A percentile compares a stretch with the other conserved stretches of the same genome.
Conservation (phyloP, 352 stramenopile species). For the Phytophthora sp. region DNA sequence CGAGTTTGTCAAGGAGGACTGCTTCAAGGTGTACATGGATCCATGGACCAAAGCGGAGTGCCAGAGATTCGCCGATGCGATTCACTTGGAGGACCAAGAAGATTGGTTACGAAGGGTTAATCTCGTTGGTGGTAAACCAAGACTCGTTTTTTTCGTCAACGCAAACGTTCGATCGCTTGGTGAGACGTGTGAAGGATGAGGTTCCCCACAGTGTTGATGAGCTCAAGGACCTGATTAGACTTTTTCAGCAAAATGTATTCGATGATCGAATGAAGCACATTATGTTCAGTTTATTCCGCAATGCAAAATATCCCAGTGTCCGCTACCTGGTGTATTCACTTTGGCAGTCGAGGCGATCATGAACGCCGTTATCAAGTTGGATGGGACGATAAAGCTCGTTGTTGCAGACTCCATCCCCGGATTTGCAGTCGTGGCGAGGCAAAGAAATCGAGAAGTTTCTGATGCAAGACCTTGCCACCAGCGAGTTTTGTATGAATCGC, state of each 20-base stretch:
- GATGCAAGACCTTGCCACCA: conserved; percentile 11
- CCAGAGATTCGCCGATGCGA: conserved; percentile 15
- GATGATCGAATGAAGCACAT: conserved; percentile 13
- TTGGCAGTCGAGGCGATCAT: conserved; percentile 19
- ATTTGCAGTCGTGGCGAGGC: conserved; percentile 11
- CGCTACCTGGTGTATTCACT: conserved; percentile 13
- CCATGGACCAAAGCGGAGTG: conserved; percentile 37
- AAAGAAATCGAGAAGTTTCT: conserved; percentile 11
- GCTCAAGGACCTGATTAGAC: conserved; percentile 5
- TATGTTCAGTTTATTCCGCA: conserved; percentile 9
- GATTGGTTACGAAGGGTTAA: conserved; percentile 31
- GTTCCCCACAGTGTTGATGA: conserved; percentile 5
- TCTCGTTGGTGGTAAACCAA: conserved; percentile 36
- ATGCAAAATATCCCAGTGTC: not conserved
- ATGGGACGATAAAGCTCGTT: not conserved
- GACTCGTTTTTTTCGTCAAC: conserved; percentile 31
- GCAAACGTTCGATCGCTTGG: conserved; percentile 12
- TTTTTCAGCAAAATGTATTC: conserved; percentile 11
- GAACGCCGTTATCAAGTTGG: not conserved
- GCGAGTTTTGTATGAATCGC: conserved; percentile 10
- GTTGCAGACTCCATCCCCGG: conserved; percentile 3
- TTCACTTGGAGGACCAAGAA: conserved; percentile 21
- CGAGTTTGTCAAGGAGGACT: conserved; percentile 29
- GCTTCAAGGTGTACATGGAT: conserved; percentile 39
- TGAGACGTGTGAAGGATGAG: not conserved